Evolutionary conservation across 225 moss, liverwort and hornwort genomes (phyloP).

Genomic region (Polytrichum formosum): DNA sequence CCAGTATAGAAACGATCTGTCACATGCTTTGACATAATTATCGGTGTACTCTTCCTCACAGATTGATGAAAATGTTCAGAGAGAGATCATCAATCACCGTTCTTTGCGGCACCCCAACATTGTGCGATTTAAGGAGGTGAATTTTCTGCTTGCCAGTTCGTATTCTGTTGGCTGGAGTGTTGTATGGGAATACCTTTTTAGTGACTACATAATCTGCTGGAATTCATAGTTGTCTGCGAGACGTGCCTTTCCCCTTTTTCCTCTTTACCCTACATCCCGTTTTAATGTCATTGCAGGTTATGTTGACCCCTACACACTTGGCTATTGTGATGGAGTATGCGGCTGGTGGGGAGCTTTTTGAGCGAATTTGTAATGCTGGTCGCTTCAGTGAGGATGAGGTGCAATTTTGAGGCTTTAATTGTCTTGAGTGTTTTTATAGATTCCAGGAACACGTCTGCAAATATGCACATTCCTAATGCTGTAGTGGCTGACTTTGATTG

Average conservation of each 20-base stretch:
- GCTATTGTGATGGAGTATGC: constrained; percentile 96
- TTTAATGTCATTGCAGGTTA: constrained; percentile 36
- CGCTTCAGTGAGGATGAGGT: constrained; percentile 91
- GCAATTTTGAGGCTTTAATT: not conserved
- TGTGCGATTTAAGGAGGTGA: constrained; percentile 75
- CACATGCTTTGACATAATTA: no score
- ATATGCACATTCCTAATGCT: no score
- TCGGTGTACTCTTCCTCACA: constrained; percentile 4
- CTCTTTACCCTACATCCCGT: not conserved
- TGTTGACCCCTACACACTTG: constrained; percentile 84
- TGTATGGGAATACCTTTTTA: no score
- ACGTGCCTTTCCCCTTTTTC: not conserved
- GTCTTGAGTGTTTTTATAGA: not conserved
- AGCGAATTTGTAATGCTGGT: constrained; percentile 92
- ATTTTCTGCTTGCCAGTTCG: not conserved
- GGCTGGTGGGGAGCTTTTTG: constrained; percentile 87
- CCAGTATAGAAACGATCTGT: no score
- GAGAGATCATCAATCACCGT: constrained; percentile 81
- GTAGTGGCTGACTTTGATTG: no score
- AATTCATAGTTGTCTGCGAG: no score
- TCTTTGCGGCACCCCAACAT: constrained; percentile 83
- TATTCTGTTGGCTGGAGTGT: no score
- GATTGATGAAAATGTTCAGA: constrained; percentile 81
- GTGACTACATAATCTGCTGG: no score
- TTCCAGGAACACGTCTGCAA: no score